These are phyloP conservation scores for Fonsecaea monophora DNA, from an alignment of 2,329 filamentous ascomycete genomes.

Conservation along the genomic window DNA sequence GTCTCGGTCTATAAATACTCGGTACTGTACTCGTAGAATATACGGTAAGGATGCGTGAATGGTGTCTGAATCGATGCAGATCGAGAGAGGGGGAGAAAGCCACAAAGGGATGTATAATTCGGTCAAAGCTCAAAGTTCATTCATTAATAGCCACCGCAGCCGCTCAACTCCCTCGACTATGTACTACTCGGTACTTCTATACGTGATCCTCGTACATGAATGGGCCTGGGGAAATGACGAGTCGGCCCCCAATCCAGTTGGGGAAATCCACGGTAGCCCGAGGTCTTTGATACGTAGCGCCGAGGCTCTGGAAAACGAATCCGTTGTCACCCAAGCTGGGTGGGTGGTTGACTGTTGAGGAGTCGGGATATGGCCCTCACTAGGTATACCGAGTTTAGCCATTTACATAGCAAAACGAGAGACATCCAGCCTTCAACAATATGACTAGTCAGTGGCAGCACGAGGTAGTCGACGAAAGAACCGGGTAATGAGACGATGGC, in stretches of 20 bases:
- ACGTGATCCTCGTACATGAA: background rate
- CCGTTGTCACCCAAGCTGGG: background rate
- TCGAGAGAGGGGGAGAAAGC: no score
- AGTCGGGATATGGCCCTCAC: no score
- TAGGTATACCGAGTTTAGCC: background rate
- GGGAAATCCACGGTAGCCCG: constrained; percentile 26
- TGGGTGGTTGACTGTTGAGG: background rate
- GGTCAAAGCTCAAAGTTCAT: background rate
- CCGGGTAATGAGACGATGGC: background rate
- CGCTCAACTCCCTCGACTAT: no score
- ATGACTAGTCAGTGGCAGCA: background rate
- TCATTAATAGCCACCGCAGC: background rate
- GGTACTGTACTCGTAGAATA: no score
- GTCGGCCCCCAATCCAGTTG: constrained; percentile 14
- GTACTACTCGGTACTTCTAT: background rate
- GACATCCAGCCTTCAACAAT: background rate
- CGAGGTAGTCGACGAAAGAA: background rate
- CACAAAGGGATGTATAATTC: no score
- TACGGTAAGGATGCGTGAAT: no score
- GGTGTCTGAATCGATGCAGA: no score
- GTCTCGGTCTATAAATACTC: no score
- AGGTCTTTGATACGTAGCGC: constrained; percentile 19
- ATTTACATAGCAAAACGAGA: background rate
- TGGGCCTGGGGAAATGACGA: background rate
- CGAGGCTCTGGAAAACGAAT: constrained; percentile 5